Evolutionary conservation across 2,329 filamentous ascomycete species (phyloP), one percentile per base, ranked within the genome.

Genomic region (Escovopsis sp.): DNA sequence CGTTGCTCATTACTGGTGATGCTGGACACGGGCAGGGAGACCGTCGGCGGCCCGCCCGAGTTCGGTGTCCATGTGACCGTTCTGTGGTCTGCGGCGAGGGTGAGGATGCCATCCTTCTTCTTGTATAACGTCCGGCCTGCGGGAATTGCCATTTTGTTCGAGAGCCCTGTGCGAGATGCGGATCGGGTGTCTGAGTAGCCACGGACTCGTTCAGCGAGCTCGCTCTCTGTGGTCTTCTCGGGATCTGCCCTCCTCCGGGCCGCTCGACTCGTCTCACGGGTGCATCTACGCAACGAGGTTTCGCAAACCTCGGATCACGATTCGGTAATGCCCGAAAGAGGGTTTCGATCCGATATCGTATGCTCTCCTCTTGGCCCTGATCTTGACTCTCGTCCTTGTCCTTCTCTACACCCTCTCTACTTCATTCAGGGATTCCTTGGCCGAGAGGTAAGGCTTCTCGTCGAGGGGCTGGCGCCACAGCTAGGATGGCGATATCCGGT

Each of bases 41-140:
- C 62, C 18, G 68, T 63, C 4, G 81, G 69, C 35, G 75, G 65
- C 3, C 76, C 72, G 25, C 72, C 68, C 31, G 69, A 68, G 36
- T 72, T 66, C 9, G 85, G 81, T 23, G 76, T 83, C 88, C 88
- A 98, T 54, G 74, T 79, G 41, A 96, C 72, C 27, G 69, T 75
- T 50, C 72, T 72, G 49, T 74, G 68, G 56, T 94, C 84, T 38
- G 70, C 63, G 13, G 81, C 76, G 47, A 96, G 66, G 18, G 75
- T 72, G 49, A 98, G 63, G 41, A 73, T 72, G 54, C 90, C 90
- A 65, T 96, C 83, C 59, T 93, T 90, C 66, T 96, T 98, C 63
- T 94, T 96, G 69, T 90, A 96, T 39, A 77, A 66, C 35, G 80
- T 77, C 43, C 70, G 72, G 40, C 78, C 83, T 46, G 65, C 70